A percentile compares a stretch with the other conserved stretches of the same genome.
Evolutionary conservation across 2,329 filamentous ascomycete species (phyloP).

Genomic region (Ascochyta pisi): DNA sequence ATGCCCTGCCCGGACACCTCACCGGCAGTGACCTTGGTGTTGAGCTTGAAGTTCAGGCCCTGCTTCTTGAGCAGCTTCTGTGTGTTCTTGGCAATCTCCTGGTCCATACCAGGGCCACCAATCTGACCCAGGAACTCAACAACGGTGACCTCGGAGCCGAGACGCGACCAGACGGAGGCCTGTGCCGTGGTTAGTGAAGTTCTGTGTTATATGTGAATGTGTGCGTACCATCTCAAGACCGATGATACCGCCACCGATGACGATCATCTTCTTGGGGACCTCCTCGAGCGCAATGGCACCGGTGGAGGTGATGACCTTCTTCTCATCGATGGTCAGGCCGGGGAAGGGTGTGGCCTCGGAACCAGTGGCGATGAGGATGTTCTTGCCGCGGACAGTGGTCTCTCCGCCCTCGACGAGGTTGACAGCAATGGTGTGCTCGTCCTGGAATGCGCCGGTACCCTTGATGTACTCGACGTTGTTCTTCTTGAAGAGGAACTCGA

Average conservation of each 20-base stretch:
- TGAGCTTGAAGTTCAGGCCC: slow-evolving; percentile 97
- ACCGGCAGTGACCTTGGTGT: slow-evolving; percentile 91
- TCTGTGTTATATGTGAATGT: not conserved
- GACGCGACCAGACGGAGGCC: slow-evolving; percentile 92
- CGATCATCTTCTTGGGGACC: slow-evolving; percentile 94
- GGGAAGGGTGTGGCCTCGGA: slow-evolving; percentile 96
- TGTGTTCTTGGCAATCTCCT: slow-evolving; percentile 86
- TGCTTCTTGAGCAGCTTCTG: slow-evolving; percentile 97
- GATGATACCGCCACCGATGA: slow-evolving; percentile 98
- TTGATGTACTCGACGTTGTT: slow-evolving; percentile 99
- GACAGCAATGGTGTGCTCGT: slow-evolving; percentile 91
- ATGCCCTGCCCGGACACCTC: slow-evolving; percentile 80
- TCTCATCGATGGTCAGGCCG: slow-evolving; percentile 93
- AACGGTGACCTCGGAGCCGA: slow-evolving; percentile 93
- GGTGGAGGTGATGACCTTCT: slow-evolving; percentile 95
- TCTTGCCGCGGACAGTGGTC: slow-evolving; percentile 86
- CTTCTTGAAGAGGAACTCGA: slow-evolving; percentile 99
- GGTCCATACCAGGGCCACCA: slow-evolving; percentile 96
- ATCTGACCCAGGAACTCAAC: slow-evolving; percentile 97
- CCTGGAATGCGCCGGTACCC: slow-evolving; percentile 84
- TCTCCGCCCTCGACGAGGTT: slow-evolving; percentile 90
- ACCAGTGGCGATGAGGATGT: slow-evolving; percentile 97
- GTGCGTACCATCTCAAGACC: slow-evolving; percentile 87
- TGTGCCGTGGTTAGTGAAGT: slow-evolving; percentile 34
- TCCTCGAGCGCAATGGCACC: slow-evolving; percentile 88